A percentile compares a stretch with the other conserved stretches of the same genome.
phyloP scores from a whole-genome alignment of 2,329 filamentous ascomycete genomes.

The Epichloe sibirici region DNA sequence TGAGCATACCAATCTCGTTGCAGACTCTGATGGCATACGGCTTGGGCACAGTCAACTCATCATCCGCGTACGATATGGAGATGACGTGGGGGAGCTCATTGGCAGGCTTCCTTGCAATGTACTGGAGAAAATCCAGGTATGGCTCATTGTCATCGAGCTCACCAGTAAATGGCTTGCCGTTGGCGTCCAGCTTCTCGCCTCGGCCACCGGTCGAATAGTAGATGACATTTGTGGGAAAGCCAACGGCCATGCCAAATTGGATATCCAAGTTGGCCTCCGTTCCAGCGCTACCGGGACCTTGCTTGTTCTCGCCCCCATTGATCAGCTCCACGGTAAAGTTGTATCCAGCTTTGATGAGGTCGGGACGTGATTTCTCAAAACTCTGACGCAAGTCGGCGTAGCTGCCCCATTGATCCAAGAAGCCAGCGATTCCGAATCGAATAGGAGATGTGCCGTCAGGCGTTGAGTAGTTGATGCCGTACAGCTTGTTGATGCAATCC shows the following conservation, averaged over 20 bases:
- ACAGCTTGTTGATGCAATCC: slow-evolving; percentile 30
- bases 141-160: slow-evolving; percentile 38
- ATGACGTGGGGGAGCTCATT: slow-evolving; percentile 41
- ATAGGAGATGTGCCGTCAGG: slow-evolving; percentile 20
- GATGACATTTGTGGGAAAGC: slow-evolving; percentile 29
- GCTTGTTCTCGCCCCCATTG: slow-evolving; percentile 32
- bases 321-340: slow-evolving; percentile 29
- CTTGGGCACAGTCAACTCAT: slow-evolving; percentile 41
- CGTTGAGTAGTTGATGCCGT: slow-evolving; percentile 30
- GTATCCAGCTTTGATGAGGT: slow-evolving; percentile 22
- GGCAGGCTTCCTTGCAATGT: slow-evolving; percentile 32
- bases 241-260: slow-evolving; percentile 34
- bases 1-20: slow-evolving; percentile 38
- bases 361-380: slow-evolving; percentile 22
- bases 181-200: slow-evolving; percentile 26
- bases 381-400: slow-evolving; percentile 29
- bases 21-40: slow-evolving; percentile 42
- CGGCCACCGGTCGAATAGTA: slow-evolving; percentile 35
- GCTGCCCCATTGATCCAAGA: slow-evolving; percentile 35
- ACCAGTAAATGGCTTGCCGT: slow-evolving; percentile 21
- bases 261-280: slow-evolving; percentile 36
- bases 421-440: slow-evolving; percentile 35
- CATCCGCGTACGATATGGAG: slow-evolving; percentile 45
- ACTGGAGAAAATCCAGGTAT: slow-evolving; percentile 40
- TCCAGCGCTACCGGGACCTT: slow-evolving; percentile 24